phyloP scores from a whole-genome alignment of 2,329 filamentous ascomycete species.

The Seiridium unicorne region DNA sequence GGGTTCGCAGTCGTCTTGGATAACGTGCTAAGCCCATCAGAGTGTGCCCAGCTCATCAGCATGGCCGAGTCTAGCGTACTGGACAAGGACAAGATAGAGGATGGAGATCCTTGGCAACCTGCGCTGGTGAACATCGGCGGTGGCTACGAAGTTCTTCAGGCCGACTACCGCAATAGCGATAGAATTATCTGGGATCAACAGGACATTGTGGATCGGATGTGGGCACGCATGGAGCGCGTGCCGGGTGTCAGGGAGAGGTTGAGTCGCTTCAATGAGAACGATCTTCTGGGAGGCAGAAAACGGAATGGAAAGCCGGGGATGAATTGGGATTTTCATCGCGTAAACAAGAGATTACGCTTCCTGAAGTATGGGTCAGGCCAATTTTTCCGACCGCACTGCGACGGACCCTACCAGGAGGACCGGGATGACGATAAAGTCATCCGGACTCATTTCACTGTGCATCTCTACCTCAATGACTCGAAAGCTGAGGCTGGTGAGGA shows the following conservation, averaged over 20 bases:
- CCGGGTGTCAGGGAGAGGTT: slow-evolving; percentile 41
- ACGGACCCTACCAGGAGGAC: slow-evolving; percentile 57
- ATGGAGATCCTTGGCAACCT: slow-evolving; percentile 55
- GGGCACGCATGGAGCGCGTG: slow-evolving; percentile 52
- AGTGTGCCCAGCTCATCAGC: slow-evolving; percentile 38
- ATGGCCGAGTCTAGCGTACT: slow-evolving; percentile 53
- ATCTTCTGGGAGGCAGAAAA: slow-evolving; percentile 36
- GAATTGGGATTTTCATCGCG: slow-evolving; percentile 42
- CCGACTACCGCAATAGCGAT: slow-evolving; percentile 66
- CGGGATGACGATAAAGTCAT: slow-evolving; percentile 44
- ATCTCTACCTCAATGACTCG: slow-evolving; percentile 54
- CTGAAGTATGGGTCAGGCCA: slow-evolving; percentile 70
- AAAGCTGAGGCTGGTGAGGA: slow-evolving; percentile 34
- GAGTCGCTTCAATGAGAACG: slow-evolving; percentile 27
- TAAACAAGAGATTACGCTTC: slow-evolving; percentile 76
- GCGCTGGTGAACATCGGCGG: slow-evolving; percentile 67
- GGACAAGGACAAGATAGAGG: slow-evolving; percentile 34
- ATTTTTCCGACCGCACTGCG: slow-evolving; percentile 72
- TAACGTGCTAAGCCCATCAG: slow-evolving; percentile 19
- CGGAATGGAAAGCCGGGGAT: slow-evolving; percentile 9
- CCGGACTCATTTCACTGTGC: slow-evolving; percentile 52
- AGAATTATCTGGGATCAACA: slow-evolving; percentile 73
- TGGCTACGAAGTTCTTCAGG: slow-evolving; percentile 56
- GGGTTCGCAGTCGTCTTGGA: slow-evolving; percentile 63
- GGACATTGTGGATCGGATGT: slow-evolving; percentile 61